Percentiles rank a stretch among this genome's conserved stretches.
Conservation (phyloP, 2,329 filamentous ascomycete genomes). For the Hymenoscyphus salicellus region DNA sequence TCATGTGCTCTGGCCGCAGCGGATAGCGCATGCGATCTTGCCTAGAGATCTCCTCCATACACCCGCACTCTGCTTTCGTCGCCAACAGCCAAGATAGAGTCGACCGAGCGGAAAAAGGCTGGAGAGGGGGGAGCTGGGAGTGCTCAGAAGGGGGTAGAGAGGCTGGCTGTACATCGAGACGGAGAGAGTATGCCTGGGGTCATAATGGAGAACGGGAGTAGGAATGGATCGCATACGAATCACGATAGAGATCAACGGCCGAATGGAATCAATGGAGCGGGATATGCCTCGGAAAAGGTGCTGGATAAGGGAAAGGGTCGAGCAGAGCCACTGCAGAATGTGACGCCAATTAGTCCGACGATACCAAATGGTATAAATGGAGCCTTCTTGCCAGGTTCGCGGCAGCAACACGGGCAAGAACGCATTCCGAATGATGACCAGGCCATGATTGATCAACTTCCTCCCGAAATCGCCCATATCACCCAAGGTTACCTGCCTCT, state of each 20-base stretch:
- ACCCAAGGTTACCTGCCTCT: conserved; percentile 74
- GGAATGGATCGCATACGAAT: conserved; percentile 53
- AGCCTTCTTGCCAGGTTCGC: conserved; percentile 21
- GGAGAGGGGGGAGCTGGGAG: conserved; percentile 32
- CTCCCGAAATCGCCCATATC: conserved; percentile 66
- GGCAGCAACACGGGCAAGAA: conserved; percentile 23
- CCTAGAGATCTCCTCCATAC: conserved; percentile 22
- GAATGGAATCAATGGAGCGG: conserved; percentile 46
- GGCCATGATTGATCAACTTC: conserved; percentile 54
- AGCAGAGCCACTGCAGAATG: conserved; percentile 30
- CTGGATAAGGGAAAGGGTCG: conserved; percentile 34
- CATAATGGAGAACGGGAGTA: conserved; percentile 55
- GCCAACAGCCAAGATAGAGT: conserved; percentile 37
- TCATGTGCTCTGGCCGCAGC: conserved; percentile 27
- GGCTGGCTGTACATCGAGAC: conserved; percentile 23
- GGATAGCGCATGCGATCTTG: conserved; percentile 34
- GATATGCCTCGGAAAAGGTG: conserved; percentile 38
- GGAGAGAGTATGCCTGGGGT: conserved; percentile 49
- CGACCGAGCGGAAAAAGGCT: conserved; percentile 28
- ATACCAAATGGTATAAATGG: conserved; percentile 32
- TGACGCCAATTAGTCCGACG: conserved; percentile 31
- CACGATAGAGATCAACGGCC: conserved; percentile 50
- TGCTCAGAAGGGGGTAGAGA: conserved; percentile 28
- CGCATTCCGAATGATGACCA: conserved; percentile 29
- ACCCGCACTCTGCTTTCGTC: conserved; percentile 10